These are phyloP conservation scores for Aspergillus asperescens DNA, from an alignment of 495 filamentous ascomycete genomes.

Conservation along the genomic window DNA sequence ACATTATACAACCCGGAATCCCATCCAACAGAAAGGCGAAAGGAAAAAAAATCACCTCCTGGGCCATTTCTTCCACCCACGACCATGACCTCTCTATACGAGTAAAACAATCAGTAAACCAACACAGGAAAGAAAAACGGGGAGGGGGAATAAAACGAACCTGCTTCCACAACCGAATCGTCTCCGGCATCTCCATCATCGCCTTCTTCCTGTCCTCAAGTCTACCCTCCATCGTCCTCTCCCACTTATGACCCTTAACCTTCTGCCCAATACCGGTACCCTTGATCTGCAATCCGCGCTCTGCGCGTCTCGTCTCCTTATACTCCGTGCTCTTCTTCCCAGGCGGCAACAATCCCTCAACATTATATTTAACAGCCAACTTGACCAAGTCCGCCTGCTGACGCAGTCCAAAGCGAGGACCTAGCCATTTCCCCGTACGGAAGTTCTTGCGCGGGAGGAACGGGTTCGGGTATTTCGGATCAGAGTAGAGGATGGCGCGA, in stretches of 20 bases:
- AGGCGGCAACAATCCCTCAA: conserved; percentile 77
- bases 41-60: conserved; percentile 36
- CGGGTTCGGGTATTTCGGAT: conserved; percentile 54
- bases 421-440: conserved; percentile 68
- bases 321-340: conserved; percentile 70
- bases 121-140: background rate
- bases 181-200: conserved; percentile 87
- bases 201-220: conserved; percentile 85
- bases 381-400: conserved; percentile 91
- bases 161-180: conserved; percentile 91
- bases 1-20: conserved; percentile 27
- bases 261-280: conserved; percentile 87
- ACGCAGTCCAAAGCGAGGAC: conserved; percentile 74
- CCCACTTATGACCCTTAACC: conserved; percentile 91
- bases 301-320: conserved; percentile 57
- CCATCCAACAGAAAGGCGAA: background rate
- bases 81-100: conserved; percentile 71
- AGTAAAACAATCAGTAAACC: conserved; percentile 19
- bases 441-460: conserved; percentile 69
- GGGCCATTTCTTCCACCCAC: conserved; percentile 89
- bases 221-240: conserved; percentile 75
- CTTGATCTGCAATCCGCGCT: conserved; percentile 74
- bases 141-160: conserved; percentile 43
- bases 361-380: conserved; percentile 69
- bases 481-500: conserved; percentile 32